A percentile compares a stretch with the other conserved stretches of the same genome.
phyloP scores from a whole-genome alignment of 495 filamentous ascomycete species.

The Pseudotulostoma volvatum region DNA sequence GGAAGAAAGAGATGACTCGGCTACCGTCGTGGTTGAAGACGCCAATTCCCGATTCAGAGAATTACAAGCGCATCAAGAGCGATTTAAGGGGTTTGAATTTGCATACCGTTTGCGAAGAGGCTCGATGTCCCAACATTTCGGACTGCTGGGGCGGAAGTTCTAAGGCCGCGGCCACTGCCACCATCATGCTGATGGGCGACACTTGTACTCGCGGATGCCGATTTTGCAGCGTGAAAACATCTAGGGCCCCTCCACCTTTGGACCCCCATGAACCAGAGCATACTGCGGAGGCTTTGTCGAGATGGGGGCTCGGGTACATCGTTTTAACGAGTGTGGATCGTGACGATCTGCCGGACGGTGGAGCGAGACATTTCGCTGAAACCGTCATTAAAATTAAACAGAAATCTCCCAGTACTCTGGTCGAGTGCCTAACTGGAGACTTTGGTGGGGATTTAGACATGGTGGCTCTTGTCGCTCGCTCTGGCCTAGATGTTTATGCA shows the following conservation, averaged over 20 bases:
- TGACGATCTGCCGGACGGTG: constrained; percentile 80
- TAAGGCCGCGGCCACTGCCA: constrained; percentile 84
- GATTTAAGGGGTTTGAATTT: constrained; percentile 79
- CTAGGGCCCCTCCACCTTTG: constrained; percentile 56
- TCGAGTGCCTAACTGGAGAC: constrained; percentile 92
- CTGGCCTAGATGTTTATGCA: constrained; percentile 88
- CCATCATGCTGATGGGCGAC: constrained; percentile 99
- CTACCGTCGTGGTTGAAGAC: constrained; percentile 94
- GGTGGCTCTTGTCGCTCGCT: constrained; percentile 65
- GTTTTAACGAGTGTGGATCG: constrained; percentile 88
- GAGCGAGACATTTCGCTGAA: constrained; percentile 81
- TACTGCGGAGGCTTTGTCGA: constrained; percentile 77
- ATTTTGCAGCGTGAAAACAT: constrained; percentile 94
- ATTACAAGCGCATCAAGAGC: constrained; percentile 85
- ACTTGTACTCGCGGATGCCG: constrained; percentile 94
- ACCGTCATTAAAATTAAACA: constrained; percentile 88
- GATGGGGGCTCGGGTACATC: constrained; percentile 93
- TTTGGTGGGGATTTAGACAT: constrained; percentile 68
- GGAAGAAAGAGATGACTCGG: constrained; percentile 74
- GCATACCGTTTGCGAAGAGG: constrained; percentile 96
- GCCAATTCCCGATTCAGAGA: constrained; percentile 66
- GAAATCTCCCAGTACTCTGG: constrained; percentile 69
- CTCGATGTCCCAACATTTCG: constrained; percentile 89
- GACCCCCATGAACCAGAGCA: constrained; percentile 96
- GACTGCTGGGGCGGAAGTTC: constrained; percentile 91